These are phyloP conservation scores for Elymus sibiricus DNA, from an alignment of 176 grass and related monocot genomes.

Conservation along the genomic window DNA sequence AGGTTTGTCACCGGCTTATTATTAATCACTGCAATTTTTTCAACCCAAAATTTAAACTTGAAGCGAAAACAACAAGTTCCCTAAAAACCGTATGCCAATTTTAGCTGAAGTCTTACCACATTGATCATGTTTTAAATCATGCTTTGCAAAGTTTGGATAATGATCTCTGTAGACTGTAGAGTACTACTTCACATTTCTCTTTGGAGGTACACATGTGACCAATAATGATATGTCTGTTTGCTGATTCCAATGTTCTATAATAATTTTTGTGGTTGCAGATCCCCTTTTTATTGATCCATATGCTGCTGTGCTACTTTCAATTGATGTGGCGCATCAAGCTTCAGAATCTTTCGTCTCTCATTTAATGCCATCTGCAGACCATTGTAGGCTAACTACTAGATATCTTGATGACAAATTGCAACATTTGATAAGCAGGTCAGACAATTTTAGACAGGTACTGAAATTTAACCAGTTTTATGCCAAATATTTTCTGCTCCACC, in stretches of 20 bases:
- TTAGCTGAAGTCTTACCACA: no score
- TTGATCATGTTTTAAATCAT: neutral
- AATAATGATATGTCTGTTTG: neutral
- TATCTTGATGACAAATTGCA: slow-evolving; percentile 85
- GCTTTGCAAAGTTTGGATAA: neutral
- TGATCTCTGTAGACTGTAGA: neutral
- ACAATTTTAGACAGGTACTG: slow-evolving; percentile 77
- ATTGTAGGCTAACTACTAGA: slow-evolving; percentile 69
- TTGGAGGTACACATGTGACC: neutral
- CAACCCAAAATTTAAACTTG: no score
- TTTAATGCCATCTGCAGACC: slow-evolving; percentile 13
- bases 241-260: slow-evolving; percentile 7
- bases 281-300: slow-evolving; percentile 89
- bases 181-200: neutral
- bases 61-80: no score
- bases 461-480: slow-evolving; percentile 25
- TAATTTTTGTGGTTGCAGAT: slow-evolving; percentile 51
- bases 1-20: no score
- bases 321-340: slow-evolving; percentile 22
- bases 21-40: no score
- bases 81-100: no score
- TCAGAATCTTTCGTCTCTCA: slow-evolving; percentile 20
- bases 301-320: slow-evolving; percentile 65
- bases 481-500: neutral
- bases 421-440: slow-evolving; percentile 45